phyloP scores from a whole-genome alignment of 306 rosid genomes.

The Vachellia collinsii region DNA sequence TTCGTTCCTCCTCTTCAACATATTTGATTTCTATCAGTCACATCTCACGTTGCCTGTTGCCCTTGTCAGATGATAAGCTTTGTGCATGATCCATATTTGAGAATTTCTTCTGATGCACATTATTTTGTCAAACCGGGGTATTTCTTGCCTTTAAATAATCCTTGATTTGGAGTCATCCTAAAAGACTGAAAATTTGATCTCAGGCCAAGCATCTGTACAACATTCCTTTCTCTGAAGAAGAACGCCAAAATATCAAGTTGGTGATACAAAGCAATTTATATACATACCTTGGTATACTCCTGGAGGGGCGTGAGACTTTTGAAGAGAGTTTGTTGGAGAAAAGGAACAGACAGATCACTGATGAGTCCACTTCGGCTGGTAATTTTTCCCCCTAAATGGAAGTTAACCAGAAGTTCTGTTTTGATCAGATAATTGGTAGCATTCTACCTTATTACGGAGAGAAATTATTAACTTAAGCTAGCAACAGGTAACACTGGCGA shows the following conservation, averaged over 20 bases:
- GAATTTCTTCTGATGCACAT: conserved; percentile 1
- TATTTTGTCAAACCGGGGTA: conserved; percentile 6
- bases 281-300: conserved; percentile 62
- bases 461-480: conserved; percentile 32
- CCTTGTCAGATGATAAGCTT: background rate
- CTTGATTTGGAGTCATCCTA: conserved; percentile 32
- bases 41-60: conserved; percentile 8
- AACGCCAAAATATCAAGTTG: conserved; percentile 64
- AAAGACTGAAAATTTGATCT: conserved; percentile 33
- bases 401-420: background rate
- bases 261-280: conserved; percentile 75
- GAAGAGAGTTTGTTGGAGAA: conserved; percentile 65
- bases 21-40: conserved; percentile 3
- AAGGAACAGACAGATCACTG: conserved; percentile 37
- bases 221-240: conserved; percentile 74
- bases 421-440: conserved; percentile 3
- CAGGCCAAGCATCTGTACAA: conserved; percentile 73
- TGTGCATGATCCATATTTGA: conserved; percentile 16
- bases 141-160: conserved; percentile 16
- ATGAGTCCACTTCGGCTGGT: conserved; percentile 67
- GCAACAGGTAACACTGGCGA: conserved; percentile 46
- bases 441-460: background rate
- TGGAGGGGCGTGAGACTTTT: conserved; percentile 68
- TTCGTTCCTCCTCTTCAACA: conserved; percentile 3
- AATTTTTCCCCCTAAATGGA: conserved; percentile 19